These are phyloP conservation scores for Cylindrotheca fusiformis DNA, from an alignment of 108 stramenopile genomes.

Conservation along the genomic window DNA sequence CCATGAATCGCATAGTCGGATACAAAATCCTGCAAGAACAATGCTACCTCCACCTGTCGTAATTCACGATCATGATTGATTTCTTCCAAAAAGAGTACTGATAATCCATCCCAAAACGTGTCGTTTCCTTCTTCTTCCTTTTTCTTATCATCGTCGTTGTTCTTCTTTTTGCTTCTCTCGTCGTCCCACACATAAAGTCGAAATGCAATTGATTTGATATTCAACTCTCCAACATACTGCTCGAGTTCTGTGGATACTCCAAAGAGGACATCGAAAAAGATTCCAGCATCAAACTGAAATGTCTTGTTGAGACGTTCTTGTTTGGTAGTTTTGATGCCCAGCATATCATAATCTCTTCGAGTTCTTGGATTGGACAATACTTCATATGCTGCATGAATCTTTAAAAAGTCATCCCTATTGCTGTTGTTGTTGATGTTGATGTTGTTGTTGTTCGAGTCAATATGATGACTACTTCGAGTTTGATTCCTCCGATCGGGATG, in stretches of 20 bases:
- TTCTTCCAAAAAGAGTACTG: background rate
- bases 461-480: background rate
- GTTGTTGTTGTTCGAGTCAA: background rate
- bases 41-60: conserved; percentile 8
- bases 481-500: conserved; percentile 89
- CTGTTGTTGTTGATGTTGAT: background rate
- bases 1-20: background rate
- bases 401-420: background rate
- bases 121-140: background rate
- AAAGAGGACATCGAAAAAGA: conserved; percentile 10
- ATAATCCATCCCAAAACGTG: background rate
- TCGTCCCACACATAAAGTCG: too few species aligned
- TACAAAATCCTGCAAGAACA: conserved; percentile 2
- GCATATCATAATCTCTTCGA: conserved; percentile 3
- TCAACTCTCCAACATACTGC: conserved; percentile 4
- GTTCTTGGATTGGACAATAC: background rate
- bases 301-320: background rate
- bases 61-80: background rate
- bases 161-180: too few species aligned
- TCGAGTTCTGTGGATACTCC: conserved; percentile 5
- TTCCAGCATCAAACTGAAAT: background rate
- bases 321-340: background rate
- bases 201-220: background rate
- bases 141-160: background rate
- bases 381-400: conserved; percentile 6